phyloP scores from a whole-genome alignment of 345 rosid species.

The Garcia nutans region DNA sequence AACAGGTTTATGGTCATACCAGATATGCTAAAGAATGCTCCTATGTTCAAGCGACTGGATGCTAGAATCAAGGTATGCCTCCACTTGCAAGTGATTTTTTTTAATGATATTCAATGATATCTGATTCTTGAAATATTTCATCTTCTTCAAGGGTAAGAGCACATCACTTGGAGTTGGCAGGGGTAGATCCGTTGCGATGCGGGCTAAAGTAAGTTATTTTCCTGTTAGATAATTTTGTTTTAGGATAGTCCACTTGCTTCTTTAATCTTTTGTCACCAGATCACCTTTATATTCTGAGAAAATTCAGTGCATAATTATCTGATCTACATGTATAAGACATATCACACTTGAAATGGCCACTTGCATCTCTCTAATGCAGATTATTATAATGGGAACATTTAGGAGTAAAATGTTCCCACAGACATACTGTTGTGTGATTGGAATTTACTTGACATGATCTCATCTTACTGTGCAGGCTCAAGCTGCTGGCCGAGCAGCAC shows the following conservation, averaged over 20 bases:
- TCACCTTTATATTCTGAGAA: neutral
- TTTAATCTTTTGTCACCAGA: neutral
- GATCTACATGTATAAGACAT: neutral
- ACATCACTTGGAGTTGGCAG: conserved; percentile 87
- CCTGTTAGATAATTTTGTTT: neutral
- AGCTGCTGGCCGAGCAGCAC: conserved; percentile 70
- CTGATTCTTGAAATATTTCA: neutral
- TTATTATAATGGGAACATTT: neutral
- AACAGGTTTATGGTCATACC: conserved; percentile 98
- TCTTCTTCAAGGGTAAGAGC: conserved; percentile 75
- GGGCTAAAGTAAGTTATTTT: conserved; percentile 66
- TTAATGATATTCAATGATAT: neutral
- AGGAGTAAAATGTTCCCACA: neutral
- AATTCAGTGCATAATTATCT: neutral
- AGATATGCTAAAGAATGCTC: conserved; percentile 97
- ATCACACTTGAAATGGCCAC: neutral
- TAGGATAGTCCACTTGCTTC: neutral
- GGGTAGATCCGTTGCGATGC: conserved; percentile 89
- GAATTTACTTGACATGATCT: neutral
- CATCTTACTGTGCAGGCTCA: conserved; percentile 45
- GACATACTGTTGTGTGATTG: neutral
- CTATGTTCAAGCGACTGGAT: conserved; percentile 94
- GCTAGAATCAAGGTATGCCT: conserved; percentile 68
- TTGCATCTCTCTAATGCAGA: neutral
- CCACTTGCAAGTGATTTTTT: conserved; percentile 3